These are phyloP conservation scores for Verruconis gallopava DNA, from an alignment of 2,329 filamentous ascomycete genomes.

Conservation along the genomic window DNA sequence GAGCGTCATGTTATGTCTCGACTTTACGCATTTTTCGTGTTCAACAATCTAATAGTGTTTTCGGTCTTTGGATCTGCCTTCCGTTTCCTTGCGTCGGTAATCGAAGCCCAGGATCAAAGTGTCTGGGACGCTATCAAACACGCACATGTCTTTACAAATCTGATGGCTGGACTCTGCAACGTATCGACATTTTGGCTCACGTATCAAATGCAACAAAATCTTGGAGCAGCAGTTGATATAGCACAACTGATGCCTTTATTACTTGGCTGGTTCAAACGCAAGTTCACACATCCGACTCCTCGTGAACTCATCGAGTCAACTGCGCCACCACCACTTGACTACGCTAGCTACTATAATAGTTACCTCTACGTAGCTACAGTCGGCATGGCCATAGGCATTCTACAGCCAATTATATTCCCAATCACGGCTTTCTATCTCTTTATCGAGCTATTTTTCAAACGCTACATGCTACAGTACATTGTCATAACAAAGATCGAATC, in stretches of 20 bases:
- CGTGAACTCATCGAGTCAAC: conserved; percentile 8
- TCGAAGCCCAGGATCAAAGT: conserved; percentile 42
- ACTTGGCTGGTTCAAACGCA: conserved; percentile 28
- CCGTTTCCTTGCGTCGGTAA: conserved; percentile 54
- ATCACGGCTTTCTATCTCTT: conserved; percentile 81
- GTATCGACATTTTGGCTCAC: conserved; percentile 89
- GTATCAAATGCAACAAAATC: conserved; percentile 81
- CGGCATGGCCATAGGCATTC: conserved; percentile 65
- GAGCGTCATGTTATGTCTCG: conserved; percentile 85
- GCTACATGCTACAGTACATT: conserved; percentile 61
- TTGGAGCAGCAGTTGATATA: conserved; percentile 89
- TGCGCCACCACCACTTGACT: conserved; percentile 65
- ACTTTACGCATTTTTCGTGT: conserved; percentile 91
- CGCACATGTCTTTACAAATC: conserved; percentile 11
- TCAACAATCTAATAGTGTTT: conserved; percentile 93
- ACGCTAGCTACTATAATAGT: conserved; percentile 95
- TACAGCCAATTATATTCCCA: conserved; percentile 78
- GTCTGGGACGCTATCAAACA: conserved; percentile 15
- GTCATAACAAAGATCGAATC: conserved; percentile 96
- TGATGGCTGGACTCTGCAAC: conserved; percentile 61
- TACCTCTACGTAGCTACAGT: conserved; percentile 92
- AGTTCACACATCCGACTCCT: conserved; percentile 8
- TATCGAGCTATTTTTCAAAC: conserved; percentile 82
- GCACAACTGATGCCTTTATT: conserved; percentile 72
- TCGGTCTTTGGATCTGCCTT: conserved; percentile 79